Percentiles rank a stretch among this genome's conserved stretches.
Conservation (phyloP, 2,329 filamentous ascomycete species). For the Cordyceps cateniannulata region DNA sequence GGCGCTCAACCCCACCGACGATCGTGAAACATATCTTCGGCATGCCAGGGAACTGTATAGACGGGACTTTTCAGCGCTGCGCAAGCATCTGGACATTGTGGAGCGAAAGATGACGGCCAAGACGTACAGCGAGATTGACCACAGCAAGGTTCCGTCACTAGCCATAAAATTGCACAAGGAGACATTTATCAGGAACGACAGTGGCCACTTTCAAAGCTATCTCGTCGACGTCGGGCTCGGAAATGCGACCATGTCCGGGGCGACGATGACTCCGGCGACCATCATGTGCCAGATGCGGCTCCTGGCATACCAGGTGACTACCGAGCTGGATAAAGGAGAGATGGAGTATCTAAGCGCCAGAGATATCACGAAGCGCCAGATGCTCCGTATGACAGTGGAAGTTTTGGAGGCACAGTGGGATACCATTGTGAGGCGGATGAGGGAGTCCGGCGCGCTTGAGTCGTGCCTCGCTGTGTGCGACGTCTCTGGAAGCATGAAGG, state of each 20-base stretch:
- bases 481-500: too few species aligned
- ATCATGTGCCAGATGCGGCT: neutral
- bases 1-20: constrained; percentile 26
- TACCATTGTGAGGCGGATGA: neutral
- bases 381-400: too few species aligned
- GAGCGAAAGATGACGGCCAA: constrained; percentile 44
- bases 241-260: neutral
- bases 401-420: neutral
- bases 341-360: neutral
- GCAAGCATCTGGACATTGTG: constrained; percentile 45
- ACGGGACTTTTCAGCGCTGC: constrained; percentile 43
- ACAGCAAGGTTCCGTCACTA: constrained; percentile 48
- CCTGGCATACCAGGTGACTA: neutral
- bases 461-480: too few species aligned
- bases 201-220: constrained; percentile 42
- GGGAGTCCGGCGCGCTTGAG: neutral
- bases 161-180: constrained; percentile 48
- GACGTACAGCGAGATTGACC: constrained; percentile 44
- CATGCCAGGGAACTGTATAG: constrained; percentile 48
- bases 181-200: constrained; percentile 45
- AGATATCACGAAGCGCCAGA: neutral
- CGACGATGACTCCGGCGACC: neutral
- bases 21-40: constrained; percentile 46
- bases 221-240: constrained; percentile 34
- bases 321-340: neutral